Base-by-base conservation (phyloP, 306 rosid genomes). In the Psophocarpus tetragonolobus region DNA sequence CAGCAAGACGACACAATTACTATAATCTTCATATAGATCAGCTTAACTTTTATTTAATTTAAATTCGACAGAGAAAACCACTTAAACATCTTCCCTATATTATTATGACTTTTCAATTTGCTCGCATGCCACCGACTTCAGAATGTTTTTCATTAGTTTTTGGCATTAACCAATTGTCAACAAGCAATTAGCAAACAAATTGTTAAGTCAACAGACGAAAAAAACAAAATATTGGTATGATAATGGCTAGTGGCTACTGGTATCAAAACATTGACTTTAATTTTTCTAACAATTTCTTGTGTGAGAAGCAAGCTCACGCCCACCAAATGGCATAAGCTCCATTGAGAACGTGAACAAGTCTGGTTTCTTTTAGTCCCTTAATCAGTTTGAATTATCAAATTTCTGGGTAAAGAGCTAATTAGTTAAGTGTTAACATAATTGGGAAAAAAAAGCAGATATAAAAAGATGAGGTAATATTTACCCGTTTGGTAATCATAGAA, bases 401-500 rank as follows among this genome's bases (percentile, higher is more conserved):
- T 71, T 39, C 15, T 39, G 30, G 63, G 50, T 53, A 11, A 23
- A 18, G 77, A 18, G 77, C 39, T 74, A 61, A 47, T 33, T 27
- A 73, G 51, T 80, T 50, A n/a, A n/a, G n/a, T n/a, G n/a, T n/a
- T n/a, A 32, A 21, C 73, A 14, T 42, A 1, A 50, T 4, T 8
- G 32, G 36, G 66, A 10, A 30, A 53, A 36, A 63, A 24, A 35
- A 33, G 50, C 68, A 66, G 10, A 51, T 74, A 0, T 20, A 24
- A 32, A 14, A 36, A 57, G 1, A 42, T 35, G 68, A 13, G 2
- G 24, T 4, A 12, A 50, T 33, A 8, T 44, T 75, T 86, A 93
- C 96, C 96, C 41, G 84, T 8, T 73, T 36, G 78, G n/a, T 71
- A 20, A 29, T 70, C 39, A 71, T n/a, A 3, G 83, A 48, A 72